Base-by-base conservation (phyloP, 441 rosid genomes). In the Manihot esculenta region DNA sequence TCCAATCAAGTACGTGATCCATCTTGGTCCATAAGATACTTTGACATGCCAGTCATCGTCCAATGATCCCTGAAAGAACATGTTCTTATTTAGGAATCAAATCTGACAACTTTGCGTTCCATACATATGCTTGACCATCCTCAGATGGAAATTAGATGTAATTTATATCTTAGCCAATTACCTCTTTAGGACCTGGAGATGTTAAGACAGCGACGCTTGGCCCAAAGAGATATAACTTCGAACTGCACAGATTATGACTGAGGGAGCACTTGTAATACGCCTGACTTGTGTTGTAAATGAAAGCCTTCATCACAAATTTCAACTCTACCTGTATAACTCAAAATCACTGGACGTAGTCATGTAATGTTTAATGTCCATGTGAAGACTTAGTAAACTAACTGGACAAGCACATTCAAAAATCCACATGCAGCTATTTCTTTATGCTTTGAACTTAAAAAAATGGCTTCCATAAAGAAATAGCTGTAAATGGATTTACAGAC, bases 21-120 rank as follows among this genome's bases (percentile, higher is more conserved):
- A 88, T 65, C 87, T 73, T 14, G 90, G 85, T 62, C 83, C 85
- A 41, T 78, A 86, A 9, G 93, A 84, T 60, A 88, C 70, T 78
- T 78, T 82, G 49, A 80, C 82, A 65, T 74, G 57, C 86, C 85
- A 82, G 67, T 62, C 63, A 20, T 70, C 72, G 68, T 63, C 49
- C 0, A 62, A 53, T 72, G 65, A 65, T 62, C 57, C 87, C 93
- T 88, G 80, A 62, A 80, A 79, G 7, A 57, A 30, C 12, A 48
- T 10, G 18, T 38, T 67, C 57, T 8, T 49, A 54, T 30, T 49
- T 38, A 47, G 47, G 26, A 15, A 38, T 35, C n/a, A 18, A 9
- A 64, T 59, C 41, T 38, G 15, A 41, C 44, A 20, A 30, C 2
- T 26, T 38, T 5, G 1, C 9, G 44, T 51, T 42, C 44, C 35